Evolutionary conservation across 805 yeast species (phyloP).

Genomic region (Metschnikowia dekortorum): DNA sequence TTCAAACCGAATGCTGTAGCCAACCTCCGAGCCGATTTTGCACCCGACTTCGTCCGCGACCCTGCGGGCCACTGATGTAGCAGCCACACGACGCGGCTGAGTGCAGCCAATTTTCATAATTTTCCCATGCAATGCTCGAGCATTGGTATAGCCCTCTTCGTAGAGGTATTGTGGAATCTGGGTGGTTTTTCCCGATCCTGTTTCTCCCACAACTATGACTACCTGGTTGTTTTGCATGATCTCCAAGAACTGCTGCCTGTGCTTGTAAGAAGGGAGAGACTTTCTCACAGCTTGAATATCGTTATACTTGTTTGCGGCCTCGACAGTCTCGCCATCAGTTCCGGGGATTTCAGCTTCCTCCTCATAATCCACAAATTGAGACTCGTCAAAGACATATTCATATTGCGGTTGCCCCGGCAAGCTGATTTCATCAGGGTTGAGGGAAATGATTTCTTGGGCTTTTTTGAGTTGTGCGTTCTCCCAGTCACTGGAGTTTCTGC

Average conservation of each 20-base stretch:
- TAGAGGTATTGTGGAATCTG: slow-evolving; percentile 84
- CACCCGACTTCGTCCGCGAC: slow-evolving; percentile 88
- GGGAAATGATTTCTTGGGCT: slow-evolving; percentile 27
- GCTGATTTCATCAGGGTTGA: slow-evolving; percentile 35
- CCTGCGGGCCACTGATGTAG: slow-evolving; percentile 82
- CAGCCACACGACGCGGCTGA: slow-evolving; percentile 95
- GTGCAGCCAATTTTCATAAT: slow-evolving; percentile 68
- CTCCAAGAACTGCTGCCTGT: slow-evolving; percentile 53
- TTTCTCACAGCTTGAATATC: slow-evolving; percentile 49
- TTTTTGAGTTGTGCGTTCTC: slow-evolving; percentile 48
- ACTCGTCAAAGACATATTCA: slow-evolving; percentile 72
- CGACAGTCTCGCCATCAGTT: slow-evolving; percentile 23
- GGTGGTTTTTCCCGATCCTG: slow-evolving; percentile 94
- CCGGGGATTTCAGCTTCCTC: slow-evolving; percentile 31
- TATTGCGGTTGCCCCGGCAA: slow-evolving; percentile 46
- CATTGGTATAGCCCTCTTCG: slow-evolving; percentile 73
- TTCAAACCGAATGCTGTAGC: slow-evolving; percentile 86
- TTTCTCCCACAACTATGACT: slow-evolving; percentile 75
- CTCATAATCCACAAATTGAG: slow-evolving; percentile 56
- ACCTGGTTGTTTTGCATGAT: slow-evolving; percentile 63
- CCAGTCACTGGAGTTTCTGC: slow-evolving; percentile 41
- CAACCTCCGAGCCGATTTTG: slow-evolving; percentile 80
- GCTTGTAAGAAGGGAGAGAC: slow-evolving; percentile 71
- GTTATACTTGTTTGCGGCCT: slow-evolving; percentile 2
- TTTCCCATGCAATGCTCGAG: slow-evolving; percentile 21